phyloP scores from a whole-genome alignment of 495 filamentous ascomycete species.

The Hypomontagnella submonticulosa region DNA sequence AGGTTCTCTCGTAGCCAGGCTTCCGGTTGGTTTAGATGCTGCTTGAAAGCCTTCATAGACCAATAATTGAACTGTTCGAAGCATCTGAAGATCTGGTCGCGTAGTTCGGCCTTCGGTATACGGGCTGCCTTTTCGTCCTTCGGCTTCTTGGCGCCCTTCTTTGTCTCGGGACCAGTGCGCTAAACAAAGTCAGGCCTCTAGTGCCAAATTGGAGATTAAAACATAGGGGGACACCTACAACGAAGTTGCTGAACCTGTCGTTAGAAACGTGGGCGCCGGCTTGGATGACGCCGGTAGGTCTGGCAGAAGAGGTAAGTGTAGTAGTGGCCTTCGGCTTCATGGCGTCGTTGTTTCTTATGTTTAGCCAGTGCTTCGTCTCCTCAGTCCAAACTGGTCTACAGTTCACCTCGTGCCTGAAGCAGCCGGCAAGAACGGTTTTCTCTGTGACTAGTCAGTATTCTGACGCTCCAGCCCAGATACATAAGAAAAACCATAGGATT shows the following conservation, averaged over 20 bases:
- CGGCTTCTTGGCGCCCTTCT: constrained; percentile 62
- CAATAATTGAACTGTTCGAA: constrained; percentile 90
- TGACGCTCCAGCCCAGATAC: background rate
- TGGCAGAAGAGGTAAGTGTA: constrained; percentile 58
- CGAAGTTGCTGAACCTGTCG: constrained; percentile 63
- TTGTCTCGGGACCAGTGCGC: constrained; percentile 52
- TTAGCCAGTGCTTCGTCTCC: constrained; percentile 73
- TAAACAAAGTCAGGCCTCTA: constrained; percentile 43
- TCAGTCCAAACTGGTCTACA: constrained; percentile 79
- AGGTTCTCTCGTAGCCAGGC: constrained; percentile 87
- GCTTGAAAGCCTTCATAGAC: constrained; percentile 84
- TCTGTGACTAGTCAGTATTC: constrained; percentile 60
- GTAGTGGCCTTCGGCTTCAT: constrained; percentile 70
- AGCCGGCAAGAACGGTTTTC: constrained; percentile 80
- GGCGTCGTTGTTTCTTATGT: constrained; percentile 67
- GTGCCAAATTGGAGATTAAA: constrained; percentile 2
- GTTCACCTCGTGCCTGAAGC: constrained; percentile 78
- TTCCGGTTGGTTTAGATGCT: constrained; percentile 82
- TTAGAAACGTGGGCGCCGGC: constrained; percentile 62
- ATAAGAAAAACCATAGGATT: background rate
- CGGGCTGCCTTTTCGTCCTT: constrained; percentile 86
- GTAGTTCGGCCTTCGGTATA: constrained; percentile 84
- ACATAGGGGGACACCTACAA: constrained; percentile 60
- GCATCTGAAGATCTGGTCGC: constrained; percentile 81
- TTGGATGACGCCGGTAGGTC: constrained; percentile 53